Evolutionary conservation across 1,139 yeast species (phyloP).

Genomic region (Debaryomyces sp.): DNA sequence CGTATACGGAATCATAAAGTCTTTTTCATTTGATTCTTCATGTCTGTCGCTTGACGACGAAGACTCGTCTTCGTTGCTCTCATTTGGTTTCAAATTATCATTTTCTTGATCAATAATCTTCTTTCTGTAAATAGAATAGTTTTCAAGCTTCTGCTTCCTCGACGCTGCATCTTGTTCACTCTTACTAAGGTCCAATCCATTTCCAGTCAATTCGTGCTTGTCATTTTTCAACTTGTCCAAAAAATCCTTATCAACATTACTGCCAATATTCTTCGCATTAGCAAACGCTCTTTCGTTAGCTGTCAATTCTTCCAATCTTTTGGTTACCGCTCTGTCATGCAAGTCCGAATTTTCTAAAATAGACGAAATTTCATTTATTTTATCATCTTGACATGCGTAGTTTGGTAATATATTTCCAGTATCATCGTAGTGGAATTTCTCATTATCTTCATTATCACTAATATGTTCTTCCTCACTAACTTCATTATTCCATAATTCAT

Average conservation of each 20-base stretch:
- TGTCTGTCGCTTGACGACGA: constrained; percentile 1
- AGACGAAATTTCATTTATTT: constrained; percentile 43
- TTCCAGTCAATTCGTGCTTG: constrained; percentile 50
- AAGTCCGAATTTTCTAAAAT: constrained; percentile 50
- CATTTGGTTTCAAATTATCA: constrained; percentile 19
- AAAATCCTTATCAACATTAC: constrained; percentile 45
- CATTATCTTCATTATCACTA: constrained; percentile 61
- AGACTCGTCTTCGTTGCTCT: constrained; percentile 2
- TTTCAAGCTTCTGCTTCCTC: constrained; percentile 47
- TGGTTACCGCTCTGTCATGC: constrained; percentile 43
- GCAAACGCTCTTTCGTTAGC: constrained; percentile 65
- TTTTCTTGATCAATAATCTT: constrained; percentile 52
- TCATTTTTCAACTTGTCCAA: constrained; percentile 42
- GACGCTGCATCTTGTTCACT: constrained; percentile 51
- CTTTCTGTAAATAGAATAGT: constrained; percentile 52
- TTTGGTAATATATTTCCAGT: constrained; percentile 65
- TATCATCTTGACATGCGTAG: constrained; percentile 53
- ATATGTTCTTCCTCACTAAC: constrained; percentile 67
- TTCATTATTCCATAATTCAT: constrained; percentile 40
- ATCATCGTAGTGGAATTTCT: constrained; percentile 62
- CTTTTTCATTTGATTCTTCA: constrained; percentile 17
- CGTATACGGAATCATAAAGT: constrained; percentile 64
- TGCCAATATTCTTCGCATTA: constrained; percentile 58
- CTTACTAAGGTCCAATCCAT: constrained; percentile 39
- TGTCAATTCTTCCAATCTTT: constrained; percentile 56